Evolutionary conservation across 495 filamentous ascomycete genomes (phyloP).

Genomic region (Aspergillus hancockii): DNA sequence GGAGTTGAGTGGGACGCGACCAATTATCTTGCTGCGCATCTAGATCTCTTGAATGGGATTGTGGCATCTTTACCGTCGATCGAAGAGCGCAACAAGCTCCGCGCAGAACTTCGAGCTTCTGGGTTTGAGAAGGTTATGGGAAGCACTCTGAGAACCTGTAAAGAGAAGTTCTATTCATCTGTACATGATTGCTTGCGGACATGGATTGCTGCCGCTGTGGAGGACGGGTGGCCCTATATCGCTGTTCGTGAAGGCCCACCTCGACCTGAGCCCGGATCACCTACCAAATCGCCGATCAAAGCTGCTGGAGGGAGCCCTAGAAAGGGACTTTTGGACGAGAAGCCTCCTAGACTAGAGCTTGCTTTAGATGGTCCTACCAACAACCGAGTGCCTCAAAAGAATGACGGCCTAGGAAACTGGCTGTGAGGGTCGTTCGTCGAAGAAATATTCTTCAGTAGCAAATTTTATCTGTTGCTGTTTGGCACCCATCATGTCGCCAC

Average conservation of each 20-base stretch:
- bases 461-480: not conserved
- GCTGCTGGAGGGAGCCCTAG: constrained; percentile 34
- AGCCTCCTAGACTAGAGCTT: constrained; percentile 44
- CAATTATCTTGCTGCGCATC: constrained; percentile 87
- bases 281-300: constrained; percentile 46
- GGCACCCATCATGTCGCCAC: not conserved
- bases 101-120: constrained; percentile 73
- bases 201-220: constrained; percentile 84
- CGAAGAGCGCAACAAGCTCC: constrained; percentile 75
- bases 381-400: constrained; percentile 19
- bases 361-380: constrained; percentile 34
- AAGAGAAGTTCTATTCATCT: constrained; percentile 92
- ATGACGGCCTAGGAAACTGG: constrained; percentile 41
- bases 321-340: constrained; percentile 42
- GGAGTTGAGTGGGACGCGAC: constrained; percentile 99
- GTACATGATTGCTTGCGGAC: constrained; percentile 86
- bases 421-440: constrained; percentile 23
- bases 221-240: constrained; percentile 82
- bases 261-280: constrained; percentile 38
- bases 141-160: constrained; percentile 80
- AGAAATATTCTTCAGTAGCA: not conserved
- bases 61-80: constrained; percentile 76
- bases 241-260: constrained; percentile 73
- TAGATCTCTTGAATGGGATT: constrained; percentile 90
- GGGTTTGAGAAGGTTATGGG: constrained; percentile 94